Percentiles rank a stretch among this genome's conserved stretches.
phyloP scores from a whole-genome alignment of 345 rosid species.

The Leavenworthia alabamica region DNA sequence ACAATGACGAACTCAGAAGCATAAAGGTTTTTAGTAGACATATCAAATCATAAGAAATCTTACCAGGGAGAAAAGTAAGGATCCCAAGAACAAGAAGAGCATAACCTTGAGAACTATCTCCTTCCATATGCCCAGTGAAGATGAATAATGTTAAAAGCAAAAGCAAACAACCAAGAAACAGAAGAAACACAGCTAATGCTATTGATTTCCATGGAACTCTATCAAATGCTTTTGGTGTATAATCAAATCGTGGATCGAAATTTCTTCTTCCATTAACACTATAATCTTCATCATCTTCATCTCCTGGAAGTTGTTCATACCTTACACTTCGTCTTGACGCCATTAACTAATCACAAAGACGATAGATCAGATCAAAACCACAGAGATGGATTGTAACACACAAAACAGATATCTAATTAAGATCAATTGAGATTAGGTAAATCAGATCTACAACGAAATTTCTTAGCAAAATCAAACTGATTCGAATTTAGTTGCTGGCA shows the following conservation, averaged over 20 bases:
- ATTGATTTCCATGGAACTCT: slow-evolving; percentile 81
- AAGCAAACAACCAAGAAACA: slow-evolving; percentile 59
- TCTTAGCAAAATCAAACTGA: not conserved
- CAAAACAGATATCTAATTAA: not conserved
- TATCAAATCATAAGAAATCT: not conserved
- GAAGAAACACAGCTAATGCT: slow-evolving; percentile 60
- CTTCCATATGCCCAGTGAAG: slow-evolving; percentile 83
- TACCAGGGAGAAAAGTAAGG: slow-evolving; percentile 84
- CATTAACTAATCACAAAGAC: slow-evolving; percentile 31
- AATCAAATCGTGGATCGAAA: slow-evolving; percentile 68
- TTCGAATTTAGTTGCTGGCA: not conserved
- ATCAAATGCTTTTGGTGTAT: slow-evolving; percentile 52
- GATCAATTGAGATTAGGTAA: not conserved
- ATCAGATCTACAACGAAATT: slow-evolving; percentile 3
- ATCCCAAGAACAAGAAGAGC: slow-evolving; percentile 75
- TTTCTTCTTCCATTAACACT: slow-evolving; percentile 23
- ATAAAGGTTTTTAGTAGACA: not conserved
- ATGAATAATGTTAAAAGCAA: slow-evolving; percentile 64
- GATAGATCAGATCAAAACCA: too few species aligned
- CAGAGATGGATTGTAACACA: not conserved
- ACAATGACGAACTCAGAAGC: not conserved
- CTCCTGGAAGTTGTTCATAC: slow-evolving; percentile 51
- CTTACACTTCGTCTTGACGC: slow-evolving; percentile 47
- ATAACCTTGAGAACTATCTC: slow-evolving; percentile 69
- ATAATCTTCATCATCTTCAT: slow-evolving; percentile 45